phyloP scores from a whole-genome alignment of 2,329 filamentous ascomycete genomes.

The Cladosporium sphaerospermum region DNA sequence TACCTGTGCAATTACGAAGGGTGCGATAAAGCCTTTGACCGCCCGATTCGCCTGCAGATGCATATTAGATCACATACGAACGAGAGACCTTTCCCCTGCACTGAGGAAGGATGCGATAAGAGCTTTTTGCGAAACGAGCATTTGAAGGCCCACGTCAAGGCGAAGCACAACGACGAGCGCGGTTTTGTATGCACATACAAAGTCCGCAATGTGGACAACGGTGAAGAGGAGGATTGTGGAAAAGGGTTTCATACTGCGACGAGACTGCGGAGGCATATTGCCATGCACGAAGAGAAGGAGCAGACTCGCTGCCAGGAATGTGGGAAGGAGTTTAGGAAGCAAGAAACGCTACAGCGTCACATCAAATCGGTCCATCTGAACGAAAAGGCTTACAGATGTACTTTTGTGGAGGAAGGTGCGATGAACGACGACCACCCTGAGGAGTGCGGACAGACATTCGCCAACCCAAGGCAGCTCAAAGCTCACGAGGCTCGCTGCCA shows the following conservation, averaged over 20 bases:
- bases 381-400: slow-evolving; percentile 65
- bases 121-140: slow-evolving; percentile 82
- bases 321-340: slow-evolving; percentile 79
- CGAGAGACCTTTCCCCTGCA: slow-evolving; percentile 72
- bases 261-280: slow-evolving; percentile 67
- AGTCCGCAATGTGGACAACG: slow-evolving; percentile 15
- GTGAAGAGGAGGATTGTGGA: slow-evolving; percentile 53
- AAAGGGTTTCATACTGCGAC: slow-evolving; percentile 79
- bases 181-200: slow-evolving; percentile 62
- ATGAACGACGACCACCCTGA: slow-evolving; percentile 36
- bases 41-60: slow-evolving; percentile 70
- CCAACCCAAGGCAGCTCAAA: slow-evolving; percentile 64
- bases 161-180: slow-evolving; percentile 66
- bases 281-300: slow-evolving; percentile 72
- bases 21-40: slow-evolving; percentile 81
- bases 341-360: slow-evolving; percentile 78
- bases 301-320: slow-evolving; percentile 46
- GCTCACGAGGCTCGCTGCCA: slow-evolving; percentile 68
- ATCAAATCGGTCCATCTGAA: slow-evolving; percentile 69
- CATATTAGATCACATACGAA: slow-evolving; percentile 82
- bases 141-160: slow-evolving; percentile 76
- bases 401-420: slow-evolving; percentile 44
- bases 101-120: slow-evolving; percentile 66
- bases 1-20: slow-evolving; percentile 66
- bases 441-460: slow-evolving; percentile 63